Conservation (phyloP, 1,284 basidiomycete genomes). For the Trichosporon inkin region DNA sequence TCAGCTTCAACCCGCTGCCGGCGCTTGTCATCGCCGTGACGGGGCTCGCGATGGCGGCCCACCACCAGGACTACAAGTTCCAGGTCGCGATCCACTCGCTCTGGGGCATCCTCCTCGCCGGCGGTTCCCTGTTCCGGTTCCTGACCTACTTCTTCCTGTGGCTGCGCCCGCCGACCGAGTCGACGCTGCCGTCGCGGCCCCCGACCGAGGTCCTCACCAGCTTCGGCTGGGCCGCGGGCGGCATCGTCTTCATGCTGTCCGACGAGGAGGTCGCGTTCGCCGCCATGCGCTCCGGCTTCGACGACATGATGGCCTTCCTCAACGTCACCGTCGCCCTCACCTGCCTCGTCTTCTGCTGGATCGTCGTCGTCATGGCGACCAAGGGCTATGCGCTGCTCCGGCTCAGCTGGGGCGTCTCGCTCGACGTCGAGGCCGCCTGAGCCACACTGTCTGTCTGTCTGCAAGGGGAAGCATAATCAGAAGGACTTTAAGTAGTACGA, state of each 20-base stretch:
- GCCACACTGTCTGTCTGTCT: neutral
- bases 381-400: slow-evolving; percentile 62
- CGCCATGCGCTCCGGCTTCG: slow-evolving; percentile 84
- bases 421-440: slow-evolving; percentile 21
- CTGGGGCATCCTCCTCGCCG: slow-evolving; percentile 88
- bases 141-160: slow-evolving; percentile 91
- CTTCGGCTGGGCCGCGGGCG: slow-evolving; percentile 79
- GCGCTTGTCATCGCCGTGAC: slow-evolving; percentile 89
- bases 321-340: slow-evolving; percentile 64
- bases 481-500: too few species aligned
- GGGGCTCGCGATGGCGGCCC: slow-evolving; percentile 92
- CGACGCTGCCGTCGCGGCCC: slow-evolving; percentile 80
- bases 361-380: slow-evolving; percentile 63
- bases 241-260: slow-evolving; percentile 85
- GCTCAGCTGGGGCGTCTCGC: slow-evolving; percentile 18
- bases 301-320: slow-evolving; percentile 60
- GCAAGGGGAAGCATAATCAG: too few species aligned
- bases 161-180: slow-evolving; percentile 60
- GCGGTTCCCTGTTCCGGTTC: slow-evolving; percentile 57
- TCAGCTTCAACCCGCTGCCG: slow-evolving; percentile 90
- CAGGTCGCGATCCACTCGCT: slow-evolving; percentile 80
- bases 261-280: slow-evolving; percentile 86
- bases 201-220: slow-evolving; percentile 87
- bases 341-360: slow-evolving; percentile 77
- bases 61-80: slow-evolving; percentile 72